Evolutionary conservation across 2,329 filamentous ascomycete species (phyloP), one percentile per base, ranked within the genome.

Genomic region (Aspergillus transmontanensis): DNA sequence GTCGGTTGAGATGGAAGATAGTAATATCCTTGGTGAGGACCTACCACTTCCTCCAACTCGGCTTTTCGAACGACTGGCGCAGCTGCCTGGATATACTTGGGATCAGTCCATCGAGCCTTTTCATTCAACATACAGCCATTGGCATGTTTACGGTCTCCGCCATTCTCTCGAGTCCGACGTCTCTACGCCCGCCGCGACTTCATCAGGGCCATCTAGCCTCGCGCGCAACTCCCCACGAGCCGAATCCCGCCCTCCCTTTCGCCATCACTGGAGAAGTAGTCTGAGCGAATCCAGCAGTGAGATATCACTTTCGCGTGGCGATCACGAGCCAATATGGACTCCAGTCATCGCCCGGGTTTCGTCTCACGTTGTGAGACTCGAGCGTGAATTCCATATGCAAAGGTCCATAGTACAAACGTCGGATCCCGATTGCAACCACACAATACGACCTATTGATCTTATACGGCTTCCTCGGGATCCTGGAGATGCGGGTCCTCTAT

Each of bases 361-460:
- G 0, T 89, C 87, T 65, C 92, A 97, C 78, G 85, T 90, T 19
- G 82, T 97, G 58, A 88, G 94, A 9, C 87, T 97, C 69, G 94
- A 98, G 81, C 85, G 94, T 65, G 90, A 94, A 62, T 97, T 91
- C 73, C 91, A 96, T 71, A 91, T 95, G 68, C 87, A 89, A 73
- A 92, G 90, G 77, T 87, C 84, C 64, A 83, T 97, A 56, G 87
- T 89, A 45, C 83, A 86, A 60, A 88, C 88, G 16, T 89, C 88
- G 30, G 92, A 96, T 73, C 89, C 90, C 0, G 81, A 89, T 26
- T 90, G 88, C 65, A 84, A 87, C 61, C 92, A 96, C 74, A 94
- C 95, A 64, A 86, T 92, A 45, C 89, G 88, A 63, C 93, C 93
- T 1, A 82, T 98, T 60, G 92, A 97, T 67, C 85, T 96, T 48